Evolutionary conservation across 129 eudicot species (phyloP).

Genomic region (Chrysanthemum seticuspe): DNA sequence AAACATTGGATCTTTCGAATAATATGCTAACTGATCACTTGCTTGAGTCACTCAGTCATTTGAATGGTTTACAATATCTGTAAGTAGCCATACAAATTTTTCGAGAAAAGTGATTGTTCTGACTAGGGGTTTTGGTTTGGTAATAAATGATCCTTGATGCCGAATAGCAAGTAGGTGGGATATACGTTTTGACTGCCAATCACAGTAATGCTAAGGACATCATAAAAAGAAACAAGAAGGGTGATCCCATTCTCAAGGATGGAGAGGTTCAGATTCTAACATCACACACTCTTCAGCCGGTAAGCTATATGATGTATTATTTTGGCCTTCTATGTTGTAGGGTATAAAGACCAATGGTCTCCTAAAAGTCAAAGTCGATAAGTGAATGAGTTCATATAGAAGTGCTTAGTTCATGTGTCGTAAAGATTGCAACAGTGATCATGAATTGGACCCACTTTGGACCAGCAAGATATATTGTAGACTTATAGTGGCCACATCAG

Average conservation of each 20-base stretch:
- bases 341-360: too few relatives aligned
- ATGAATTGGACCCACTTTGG: too few relatives aligned
- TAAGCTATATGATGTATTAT: constrained; percentile 22
- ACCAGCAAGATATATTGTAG: too few relatives aligned
- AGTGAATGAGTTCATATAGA: too few relatives aligned
- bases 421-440: too few relatives aligned
- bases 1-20: constrained; percentile 86
- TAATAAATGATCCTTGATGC: constrained; percentile 83
- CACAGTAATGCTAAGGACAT: constrained; percentile 97
- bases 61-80: constrained; percentile 79
- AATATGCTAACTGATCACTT: constrained; percentile 69
- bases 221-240: constrained; percentile 89
- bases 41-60: constrained; percentile 66
- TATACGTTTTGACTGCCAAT: constrained; percentile 81
- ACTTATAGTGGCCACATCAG: too few relatives aligned
- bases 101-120: background rate
- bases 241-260: constrained; percentile 63
- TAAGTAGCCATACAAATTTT: constrained; percentile 27
- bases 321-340: too few relatives aligned
- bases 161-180: constrained; percentile 88
- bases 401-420: too few relatives aligned
- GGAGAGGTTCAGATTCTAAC: constrained; percentile 76
- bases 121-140: constrained; percentile 15
- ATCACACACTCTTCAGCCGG: constrained; percentile 88
- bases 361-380: too few relatives aligned